These are phyloP conservation scores for Colletotrichum navitas DNA, from an alignment of 2,329 filamentous ascomycete genomes.

Conservation along the genomic window DNA sequence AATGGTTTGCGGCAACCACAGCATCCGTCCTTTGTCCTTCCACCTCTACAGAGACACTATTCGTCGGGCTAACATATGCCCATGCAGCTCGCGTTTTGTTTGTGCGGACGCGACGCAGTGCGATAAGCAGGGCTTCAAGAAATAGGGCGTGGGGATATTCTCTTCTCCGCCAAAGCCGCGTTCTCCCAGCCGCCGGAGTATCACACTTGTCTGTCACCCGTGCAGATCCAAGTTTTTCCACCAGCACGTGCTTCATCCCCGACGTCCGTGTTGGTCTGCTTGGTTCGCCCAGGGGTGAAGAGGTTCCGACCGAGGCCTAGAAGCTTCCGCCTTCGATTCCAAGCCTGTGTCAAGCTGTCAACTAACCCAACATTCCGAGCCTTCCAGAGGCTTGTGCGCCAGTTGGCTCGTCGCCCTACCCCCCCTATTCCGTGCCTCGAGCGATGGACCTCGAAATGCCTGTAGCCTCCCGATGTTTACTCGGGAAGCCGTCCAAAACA, in stretches of 20 bases:
- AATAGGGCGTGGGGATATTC: not conserved
- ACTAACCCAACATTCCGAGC: not conserved
- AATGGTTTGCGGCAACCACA: slow-evolving; percentile 7
- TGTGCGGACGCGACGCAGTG: not conserved
- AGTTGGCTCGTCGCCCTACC: not conserved
- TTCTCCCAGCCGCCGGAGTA: not conserved
- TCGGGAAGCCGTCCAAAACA: not conserved
- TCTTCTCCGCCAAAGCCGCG: not conserved
- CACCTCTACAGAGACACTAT: slow-evolving; percentile 4
- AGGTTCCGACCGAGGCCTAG: not conserved
- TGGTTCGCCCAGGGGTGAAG: not conserved
- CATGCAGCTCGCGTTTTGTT: not conserved
- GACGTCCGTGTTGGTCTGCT: slow-evolving; percentile 15
- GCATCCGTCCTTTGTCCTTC: slow-evolving; percentile 13
- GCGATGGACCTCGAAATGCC: not conserved
- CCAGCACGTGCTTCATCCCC: slow-evolving; percentile 3
- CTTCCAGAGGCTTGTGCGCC: not conserved
- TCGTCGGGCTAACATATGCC: slow-evolving; percentile 4
- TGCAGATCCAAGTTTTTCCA: not conserved
- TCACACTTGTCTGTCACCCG: slow-evolving; percentile 3
- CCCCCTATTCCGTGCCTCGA: not conserved
- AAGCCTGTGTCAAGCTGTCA: not conserved
- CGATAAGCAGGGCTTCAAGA: not conserved
- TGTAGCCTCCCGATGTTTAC: not conserved
- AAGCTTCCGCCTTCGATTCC: not conserved